A percentile compares a stretch with the other conserved stretches of the same genome.
These are phyloP conservation scores for Cinchona pubescens DNA, from an alignment of 257 asterid species.

Conservation along the genomic window DNA sequence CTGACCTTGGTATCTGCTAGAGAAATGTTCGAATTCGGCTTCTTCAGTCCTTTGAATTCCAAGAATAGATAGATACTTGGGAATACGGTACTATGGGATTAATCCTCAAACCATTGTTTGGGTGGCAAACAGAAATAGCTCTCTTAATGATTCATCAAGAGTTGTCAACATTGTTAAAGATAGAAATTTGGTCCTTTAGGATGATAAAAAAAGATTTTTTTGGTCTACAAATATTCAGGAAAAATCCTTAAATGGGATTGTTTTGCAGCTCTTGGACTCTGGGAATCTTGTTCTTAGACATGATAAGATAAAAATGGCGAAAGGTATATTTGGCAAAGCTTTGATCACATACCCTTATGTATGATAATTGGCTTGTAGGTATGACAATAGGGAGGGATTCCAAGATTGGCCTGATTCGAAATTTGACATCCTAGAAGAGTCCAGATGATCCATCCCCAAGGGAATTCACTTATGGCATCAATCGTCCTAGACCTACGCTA, in stretches of 20 bases:
- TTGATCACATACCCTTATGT: conserved; percentile 57
- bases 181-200: conserved; percentile 18
- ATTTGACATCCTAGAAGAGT: conserved; percentile 59
- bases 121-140: conserved; percentile 24
- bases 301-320: conserved; percentile 23
- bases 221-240: conserved; percentile 5
- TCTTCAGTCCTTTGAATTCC: conserved; percentile 21
- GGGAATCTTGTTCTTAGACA: conserved; percentile 39
- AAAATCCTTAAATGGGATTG: not conserved
- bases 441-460: conserved; percentile 63
- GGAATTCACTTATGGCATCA: conserved; percentile 35
- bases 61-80: conserved; percentile 19
- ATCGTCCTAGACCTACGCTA: not conserved
- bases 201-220: not conserved
- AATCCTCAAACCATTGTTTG: conserved; percentile 22
- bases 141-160: conserved; percentile 9
- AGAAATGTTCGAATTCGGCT: conserved; percentile 22
- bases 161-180: conserved; percentile 13
- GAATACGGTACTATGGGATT: conserved; percentile 24
- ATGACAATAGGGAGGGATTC: conserved; percentile 81
- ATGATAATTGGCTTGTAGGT: conserved; percentile 64
- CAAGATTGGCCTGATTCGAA: conserved; percentile 44
- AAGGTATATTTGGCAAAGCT: conserved; percentile 65
- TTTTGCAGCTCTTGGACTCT: conserved; percentile 26
- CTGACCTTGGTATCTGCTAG: conserved; percentile 15